These are phyloP conservation scores for Suillus sp. DNA, from an alignment of 768 basidiomycete genomes.

Conservation along the genomic window DNA sequence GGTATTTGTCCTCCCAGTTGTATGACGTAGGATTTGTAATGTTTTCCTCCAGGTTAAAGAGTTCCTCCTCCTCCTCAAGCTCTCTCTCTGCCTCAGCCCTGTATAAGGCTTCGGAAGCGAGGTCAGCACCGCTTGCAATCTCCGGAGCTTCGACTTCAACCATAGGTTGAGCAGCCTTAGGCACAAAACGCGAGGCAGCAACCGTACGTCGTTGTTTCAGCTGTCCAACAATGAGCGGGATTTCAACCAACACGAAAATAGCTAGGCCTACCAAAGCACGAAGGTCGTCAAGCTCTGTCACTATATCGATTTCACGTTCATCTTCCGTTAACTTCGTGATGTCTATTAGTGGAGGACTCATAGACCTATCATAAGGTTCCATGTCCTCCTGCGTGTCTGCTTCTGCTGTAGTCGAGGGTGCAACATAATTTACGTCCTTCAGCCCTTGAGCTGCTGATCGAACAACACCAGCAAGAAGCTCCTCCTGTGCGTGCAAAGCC, in stretches of 20 bases:
- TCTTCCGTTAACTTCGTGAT: constrained; percentile 71
- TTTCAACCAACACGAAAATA: constrained; percentile 9
- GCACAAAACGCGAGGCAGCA: constrained; percentile 84
- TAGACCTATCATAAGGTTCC: constrained; percentile 80
- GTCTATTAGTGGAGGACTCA: constrained; percentile 83
- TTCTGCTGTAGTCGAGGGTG: constrained; percentile 37
- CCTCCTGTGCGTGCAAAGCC: constrained; percentile 91
- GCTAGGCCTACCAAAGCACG: constrained; percentile 56
- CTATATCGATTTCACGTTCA: constrained; percentile 79
- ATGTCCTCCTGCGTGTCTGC: constrained; percentile 53
- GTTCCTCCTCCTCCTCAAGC: constrained; percentile 93
- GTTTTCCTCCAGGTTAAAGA: constrained; percentile 93
- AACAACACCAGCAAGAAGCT: constrained; percentile 79
- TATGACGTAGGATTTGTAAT: constrained; percentile 83
- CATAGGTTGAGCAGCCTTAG: constrained; percentile 66
- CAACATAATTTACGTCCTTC: constrained; percentile 38
- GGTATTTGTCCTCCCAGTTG: constrained; percentile 98
- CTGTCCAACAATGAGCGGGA: constrained; percentile 32
- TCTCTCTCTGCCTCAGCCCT: constrained; percentile 91
- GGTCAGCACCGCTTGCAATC: constrained; percentile 62
- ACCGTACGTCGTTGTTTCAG: constrained; percentile 79
- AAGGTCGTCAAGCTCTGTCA: constrained; percentile 67
- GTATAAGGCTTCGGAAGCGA: constrained; percentile 89
- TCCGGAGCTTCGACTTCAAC: constrained; percentile 60
- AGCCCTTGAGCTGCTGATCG: constrained; percentile 54